Percentiles rank a stretch among this genome's conserved stretches.
phyloP scores from a whole-genome alignment of 2,329 filamentous ascomycete genomes.

The Zymoseptoria tritici region DNA sequence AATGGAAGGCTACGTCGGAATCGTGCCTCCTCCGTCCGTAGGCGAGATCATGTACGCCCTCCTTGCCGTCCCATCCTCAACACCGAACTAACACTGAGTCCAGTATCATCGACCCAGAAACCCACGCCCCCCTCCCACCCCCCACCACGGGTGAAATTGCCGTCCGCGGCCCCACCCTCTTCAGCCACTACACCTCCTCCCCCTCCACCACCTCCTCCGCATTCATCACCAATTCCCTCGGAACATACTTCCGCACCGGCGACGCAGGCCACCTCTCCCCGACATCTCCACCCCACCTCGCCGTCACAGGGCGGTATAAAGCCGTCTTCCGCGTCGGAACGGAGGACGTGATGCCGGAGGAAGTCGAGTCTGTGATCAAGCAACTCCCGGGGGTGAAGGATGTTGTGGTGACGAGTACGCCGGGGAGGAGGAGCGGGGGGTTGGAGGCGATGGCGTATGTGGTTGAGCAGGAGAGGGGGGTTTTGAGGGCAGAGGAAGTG shows the following conservation, averaged over 20 bases:
- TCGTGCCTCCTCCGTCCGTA: background rate
- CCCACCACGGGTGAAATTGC: slow-evolving; percentile 1
- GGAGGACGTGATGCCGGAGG: slow-evolving; percentile 1
- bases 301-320: slow-evolving; percentile 5
- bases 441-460: slow-evolving; percentile 40
- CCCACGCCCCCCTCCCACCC: background rate
- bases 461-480: background rate
- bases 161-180: background rate
- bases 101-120: slow-evolving; percentile 1
- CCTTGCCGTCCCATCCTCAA: too few species aligned
- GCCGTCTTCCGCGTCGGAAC: slow-evolving; percentile 5
- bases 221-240: background rate
- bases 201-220: background rate
- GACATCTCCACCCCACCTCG: background rate
- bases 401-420: background rate
- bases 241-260: slow-evolving; percentile 1
- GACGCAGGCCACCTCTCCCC: background rate
- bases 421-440: slow-evolving; percentile 29
- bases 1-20: background rate
- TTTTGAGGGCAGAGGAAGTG: too few species aligned
- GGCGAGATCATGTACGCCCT: background rate
- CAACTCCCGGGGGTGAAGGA: slow-evolving; percentile 1
- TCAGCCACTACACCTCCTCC: background rate
- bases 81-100: too few species aligned
- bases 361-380: slow-evolving; percentile 1